Percentiles rank a stretch among this genome's conserved stretches.
These are phyloP conservation scores for Retiboletus flavoniger DNA, from an alignment of 1,284 basidiomycete species.

Conservation along the genomic window DNA sequence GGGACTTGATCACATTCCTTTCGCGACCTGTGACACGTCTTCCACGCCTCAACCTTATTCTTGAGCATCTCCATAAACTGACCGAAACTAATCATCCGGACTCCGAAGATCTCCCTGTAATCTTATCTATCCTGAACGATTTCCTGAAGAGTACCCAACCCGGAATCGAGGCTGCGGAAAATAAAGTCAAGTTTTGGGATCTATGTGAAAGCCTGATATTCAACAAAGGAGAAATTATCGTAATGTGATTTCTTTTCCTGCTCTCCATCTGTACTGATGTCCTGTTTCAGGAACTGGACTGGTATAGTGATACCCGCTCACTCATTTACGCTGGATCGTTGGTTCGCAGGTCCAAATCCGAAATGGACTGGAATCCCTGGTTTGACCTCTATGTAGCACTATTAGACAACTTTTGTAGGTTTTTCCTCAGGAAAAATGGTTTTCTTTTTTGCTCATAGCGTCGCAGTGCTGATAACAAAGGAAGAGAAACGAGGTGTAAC, in stretches of 20 bases:
- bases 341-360: constrained; percentile 51
- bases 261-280: constrained; percentile 1
- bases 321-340: constrained; percentile 64
- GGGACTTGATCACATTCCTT: constrained; percentile 78
- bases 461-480: constrained; percentile 59
- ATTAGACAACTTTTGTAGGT: constrained; percentile 74
- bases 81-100: constrained; percentile 69
- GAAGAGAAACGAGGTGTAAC: constrained; percentile 52
- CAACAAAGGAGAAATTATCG: constrained; percentile 76
- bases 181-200: constrained; percentile 80
- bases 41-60: constrained; percentile 68
- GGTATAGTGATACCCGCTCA: constrained; percentile 70
- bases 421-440: background rate
- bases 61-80: constrained; percentile 67
- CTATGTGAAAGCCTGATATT: constrained; percentile 72
- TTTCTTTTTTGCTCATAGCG: constrained; percentile 4
- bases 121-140: constrained; percentile 59
- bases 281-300: constrained; percentile 65
- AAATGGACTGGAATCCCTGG: constrained; percentile 65
- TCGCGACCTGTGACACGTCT: constrained; percentile 81
- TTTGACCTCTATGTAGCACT: constrained; percentile 63
- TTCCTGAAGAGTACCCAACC: constrained; percentile 78
- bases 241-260: constrained; percentile 35
- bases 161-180: constrained; percentile 80
- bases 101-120: constrained; percentile 63